phyloP scores from a whole-genome alignment of 345 rosid genomes.

The Melaleuca quinquenervia region DNA sequence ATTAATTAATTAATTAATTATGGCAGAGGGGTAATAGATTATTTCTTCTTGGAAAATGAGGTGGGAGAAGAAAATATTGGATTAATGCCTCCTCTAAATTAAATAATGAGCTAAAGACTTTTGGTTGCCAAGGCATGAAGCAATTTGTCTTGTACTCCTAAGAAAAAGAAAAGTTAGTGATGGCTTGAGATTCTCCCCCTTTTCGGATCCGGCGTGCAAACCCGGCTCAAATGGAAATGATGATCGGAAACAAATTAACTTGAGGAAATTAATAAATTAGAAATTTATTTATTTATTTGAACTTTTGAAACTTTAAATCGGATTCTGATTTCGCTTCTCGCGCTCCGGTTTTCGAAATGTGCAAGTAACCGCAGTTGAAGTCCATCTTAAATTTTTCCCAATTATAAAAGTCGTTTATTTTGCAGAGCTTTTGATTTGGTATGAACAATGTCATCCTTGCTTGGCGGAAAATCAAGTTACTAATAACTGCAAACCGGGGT shows the following conservation, averaged over 20 bases:
- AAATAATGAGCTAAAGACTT: neutral
- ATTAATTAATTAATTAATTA: neutral
- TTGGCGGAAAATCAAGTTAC: neutral
- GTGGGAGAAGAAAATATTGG: neutral
- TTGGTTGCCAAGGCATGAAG: conserved; percentile 2
- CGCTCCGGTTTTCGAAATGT: neutral
- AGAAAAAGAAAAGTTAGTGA: neutral
- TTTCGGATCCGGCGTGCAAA: neutral
- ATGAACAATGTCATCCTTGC: neutral
- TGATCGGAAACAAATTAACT: neutral
- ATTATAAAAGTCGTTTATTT: neutral
- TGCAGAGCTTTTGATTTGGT: neutral
- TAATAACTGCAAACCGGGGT: neutral
- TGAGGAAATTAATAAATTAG: neutral
- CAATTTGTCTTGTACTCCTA: neutral
- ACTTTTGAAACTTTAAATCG: neutral
- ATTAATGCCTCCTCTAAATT: neutral
- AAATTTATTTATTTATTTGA: neutral
- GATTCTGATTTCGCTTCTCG: neutral
- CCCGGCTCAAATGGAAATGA: neutral
- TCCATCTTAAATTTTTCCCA: neutral
- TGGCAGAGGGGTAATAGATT: neutral
- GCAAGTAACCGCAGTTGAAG: neutral
- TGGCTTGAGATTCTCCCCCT: neutral
- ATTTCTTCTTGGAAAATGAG: neutral